Evolutionary conservation across 176 grass and related monocot species (phyloP).

Genomic region (Avena eriantha): DNA sequence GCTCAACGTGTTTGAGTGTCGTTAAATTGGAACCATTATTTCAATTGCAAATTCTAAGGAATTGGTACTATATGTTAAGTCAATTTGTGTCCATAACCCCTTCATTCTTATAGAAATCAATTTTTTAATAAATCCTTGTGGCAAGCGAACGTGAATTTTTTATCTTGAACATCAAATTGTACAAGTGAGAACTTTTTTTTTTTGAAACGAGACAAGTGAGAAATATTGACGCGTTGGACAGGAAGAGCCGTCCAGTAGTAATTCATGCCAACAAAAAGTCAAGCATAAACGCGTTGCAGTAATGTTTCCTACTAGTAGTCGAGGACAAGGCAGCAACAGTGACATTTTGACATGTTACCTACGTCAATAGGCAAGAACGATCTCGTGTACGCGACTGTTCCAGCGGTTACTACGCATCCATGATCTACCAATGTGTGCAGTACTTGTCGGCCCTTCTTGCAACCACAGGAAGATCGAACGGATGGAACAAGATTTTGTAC

Average conservation of each 20-base stretch:
- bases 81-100: no score
- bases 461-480: not conserved
- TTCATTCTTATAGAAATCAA: no score
- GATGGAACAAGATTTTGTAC: conserved; percentile 2
- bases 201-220: no score
- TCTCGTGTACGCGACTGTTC: not conserved
- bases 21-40: no score
- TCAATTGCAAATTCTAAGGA: no score
- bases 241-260: not conserved
- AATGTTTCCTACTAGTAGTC: not conserved
- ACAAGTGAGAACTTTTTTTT: no score
- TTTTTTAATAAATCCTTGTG: no score
- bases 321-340: not conserved
- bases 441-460: not conserved
- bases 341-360: not conserved
- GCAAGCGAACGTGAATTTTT: no score
- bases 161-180: no score
- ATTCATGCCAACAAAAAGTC: not conserved
- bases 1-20: no score
- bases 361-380: not conserved
- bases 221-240: no score
- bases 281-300: not conserved
- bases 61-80: no score
- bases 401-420: not conserved
- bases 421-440: not conserved